Evolutionary conservation across 371 early-diverging fungal genomes (phyloP), one percentile per base, ranked within the genome.

Genomic region (Lichtheimia ornata): DNA sequence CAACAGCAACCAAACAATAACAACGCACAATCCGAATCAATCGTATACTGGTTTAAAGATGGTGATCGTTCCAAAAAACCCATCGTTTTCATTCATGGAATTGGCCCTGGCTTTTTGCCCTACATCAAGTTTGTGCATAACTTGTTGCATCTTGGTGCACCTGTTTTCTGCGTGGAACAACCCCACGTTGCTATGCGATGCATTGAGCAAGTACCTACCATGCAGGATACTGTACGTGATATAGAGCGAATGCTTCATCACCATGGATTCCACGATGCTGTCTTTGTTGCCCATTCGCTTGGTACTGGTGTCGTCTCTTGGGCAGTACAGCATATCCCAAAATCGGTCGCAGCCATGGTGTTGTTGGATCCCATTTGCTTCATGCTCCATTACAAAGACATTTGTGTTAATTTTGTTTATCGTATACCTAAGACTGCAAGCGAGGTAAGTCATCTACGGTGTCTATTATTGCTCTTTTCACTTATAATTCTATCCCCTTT

Each of bases 21-120:
- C 13, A 28, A 9, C 24, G 41, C 9, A 41, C 13, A 40, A 25
- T 35, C 15, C 56, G 2, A 63, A 27, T 62, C 63, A 20, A 64
- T 87, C 3, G 74, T 83, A 2, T 86, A 87, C 60, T 84, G 83
- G 84, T 77, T 72, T 47, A 76, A 58, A 52, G 76, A 71, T 53
- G 69, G 75, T 44, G 61, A 77, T 41, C 72, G 78, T 15, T 74
- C 74, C 58, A 72, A 79, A 52, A 74, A 77, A 22, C 89, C 91
- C 0, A 69, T 90, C 35, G 84, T 88, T 3, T 89, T 89, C 65
- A 82, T 89, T 14, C 89, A 89, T 61, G 91, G 91, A n/a, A 84
- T 91, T 40, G 88, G 87, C 4, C 78, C 84, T 49, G 89, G 91
- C 14, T 60, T 89, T 25, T 72, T 84, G 60, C 79, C 82, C 42